These are phyloP conservation scores for Desmodesmus armatus DNA, from an alignment of 139 green algal genomes.

Conservation along the genomic window DNA sequence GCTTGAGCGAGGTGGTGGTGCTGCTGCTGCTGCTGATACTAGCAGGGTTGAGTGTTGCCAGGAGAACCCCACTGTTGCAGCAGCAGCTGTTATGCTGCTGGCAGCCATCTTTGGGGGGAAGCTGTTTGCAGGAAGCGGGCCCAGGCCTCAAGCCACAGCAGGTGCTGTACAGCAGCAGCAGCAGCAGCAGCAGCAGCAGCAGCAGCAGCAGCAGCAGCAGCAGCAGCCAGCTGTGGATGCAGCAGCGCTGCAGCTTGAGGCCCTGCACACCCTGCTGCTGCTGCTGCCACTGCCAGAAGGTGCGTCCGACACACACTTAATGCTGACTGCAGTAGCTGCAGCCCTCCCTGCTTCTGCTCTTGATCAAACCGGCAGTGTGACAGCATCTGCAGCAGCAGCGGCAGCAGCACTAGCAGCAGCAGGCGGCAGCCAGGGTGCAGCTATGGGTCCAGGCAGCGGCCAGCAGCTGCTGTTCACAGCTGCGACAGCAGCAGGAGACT, in stretches of 20 bases:
- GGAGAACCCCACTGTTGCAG: slow-evolving; percentile 19
- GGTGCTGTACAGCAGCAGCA: slow-evolving; percentile 1
- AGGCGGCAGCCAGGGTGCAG: neutral
- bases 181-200: slow-evolving; percentile 11
- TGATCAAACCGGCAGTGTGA: no score
- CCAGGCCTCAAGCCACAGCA: no score
- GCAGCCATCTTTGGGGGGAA: slow-evolving; percentile 13
- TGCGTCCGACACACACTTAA: neutral
- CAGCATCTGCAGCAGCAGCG: neutral
- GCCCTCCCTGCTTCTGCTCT: no score
- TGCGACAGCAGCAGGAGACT: slow-evolving; percentile 30
- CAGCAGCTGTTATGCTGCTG: slow-evolving; percentile 39
- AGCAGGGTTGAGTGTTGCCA: no score
- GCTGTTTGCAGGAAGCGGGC: no score
- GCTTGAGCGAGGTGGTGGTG: neutral
- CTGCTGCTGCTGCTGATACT: neutral
- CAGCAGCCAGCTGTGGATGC: slow-evolving; percentile 2
- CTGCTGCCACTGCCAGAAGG: slow-evolving; percentile 51
- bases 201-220: slow-evolving; percentile 8
- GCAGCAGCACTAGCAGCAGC: neutral
- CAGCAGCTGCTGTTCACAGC: neutral
- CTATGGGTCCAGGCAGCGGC: neutral
- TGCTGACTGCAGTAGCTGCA: neutral
- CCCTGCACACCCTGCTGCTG: slow-evolving; percentile 72
- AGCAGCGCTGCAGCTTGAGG: slow-evolving; percentile 70